phyloP scores from a whole-genome alignment of 2,329 filamentous ascomycete species.

The Aspergillus ochraceus region DNA sequence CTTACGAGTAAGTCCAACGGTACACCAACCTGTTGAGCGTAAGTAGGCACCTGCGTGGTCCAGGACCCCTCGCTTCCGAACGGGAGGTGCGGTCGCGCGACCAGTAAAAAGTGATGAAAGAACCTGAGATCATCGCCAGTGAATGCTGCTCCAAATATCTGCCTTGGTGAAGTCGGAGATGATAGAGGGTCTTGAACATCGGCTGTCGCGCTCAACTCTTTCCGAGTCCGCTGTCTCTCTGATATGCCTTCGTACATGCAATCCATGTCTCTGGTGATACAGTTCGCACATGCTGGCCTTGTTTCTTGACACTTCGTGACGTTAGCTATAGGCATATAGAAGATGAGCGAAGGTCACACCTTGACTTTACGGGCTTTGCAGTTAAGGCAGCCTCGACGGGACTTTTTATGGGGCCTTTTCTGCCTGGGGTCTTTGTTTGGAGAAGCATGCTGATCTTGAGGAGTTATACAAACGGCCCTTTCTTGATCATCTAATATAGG shows the following conservation, averaged over 20 bases:
- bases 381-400: slow-evolving; percentile 40
- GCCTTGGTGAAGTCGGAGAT: neutral
- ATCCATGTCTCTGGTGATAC: slow-evolving; percentile 30
- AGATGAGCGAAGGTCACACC: slow-evolving; percentile 32
- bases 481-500: neutral
- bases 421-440: neutral
- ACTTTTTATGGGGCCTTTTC: slow-evolving; percentile 39
- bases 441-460: neutral
- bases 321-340: neutral
- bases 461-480: neutral
- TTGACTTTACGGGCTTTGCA: slow-evolving; percentile 51
- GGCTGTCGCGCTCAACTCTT: neutral
- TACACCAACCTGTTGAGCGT: no score
- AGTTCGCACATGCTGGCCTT: slow-evolving; percentile 40
- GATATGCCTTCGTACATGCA: slow-evolving; percentile 34
- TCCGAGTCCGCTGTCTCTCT: slow-evolving; percentile 8
- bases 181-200: neutral
- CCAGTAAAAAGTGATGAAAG: slow-evolving; percentile 54
- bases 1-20: no score
- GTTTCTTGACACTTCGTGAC: slow-evolving; percentile 36
- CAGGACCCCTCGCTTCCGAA: slow-evolving; percentile 66
- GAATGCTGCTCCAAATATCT: slow-evolving; percentile 31
- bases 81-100: slow-evolving; percentile 62
- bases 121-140: slow-evolving; percentile 50
- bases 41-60: slow-evolving; percentile 66